Conservation (phyloP, 495 filamentous ascomycete genomes). For the Trichoderma erinaceum region DNA sequence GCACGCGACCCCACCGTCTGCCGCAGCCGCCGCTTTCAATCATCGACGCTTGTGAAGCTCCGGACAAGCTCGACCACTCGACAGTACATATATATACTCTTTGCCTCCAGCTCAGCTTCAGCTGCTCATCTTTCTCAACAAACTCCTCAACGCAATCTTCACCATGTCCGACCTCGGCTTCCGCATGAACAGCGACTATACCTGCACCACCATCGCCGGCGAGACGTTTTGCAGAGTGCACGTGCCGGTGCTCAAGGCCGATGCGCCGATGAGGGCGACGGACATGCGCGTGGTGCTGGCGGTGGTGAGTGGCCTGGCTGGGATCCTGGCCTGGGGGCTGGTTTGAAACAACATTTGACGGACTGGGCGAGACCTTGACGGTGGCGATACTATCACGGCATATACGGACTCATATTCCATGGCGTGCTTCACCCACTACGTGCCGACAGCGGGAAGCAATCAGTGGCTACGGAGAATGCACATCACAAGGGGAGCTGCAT, state of each 20-base stretch:
- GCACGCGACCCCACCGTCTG: no score
- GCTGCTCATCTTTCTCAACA: background rate
- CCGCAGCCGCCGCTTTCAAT: no score
- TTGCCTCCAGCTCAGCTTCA: background rate
- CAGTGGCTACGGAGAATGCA: no score
- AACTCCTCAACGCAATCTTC: background rate
- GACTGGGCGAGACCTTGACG: background rate
- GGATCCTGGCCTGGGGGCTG: conserved; percentile 6
- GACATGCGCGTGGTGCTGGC: conserved; percentile 7
- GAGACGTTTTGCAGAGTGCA: conserved; percentile 40
- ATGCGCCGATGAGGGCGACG: background rate
- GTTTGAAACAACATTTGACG: background rate
- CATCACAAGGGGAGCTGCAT: no score
- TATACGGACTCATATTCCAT: no score
- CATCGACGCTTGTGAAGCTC: no score
- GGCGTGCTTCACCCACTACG: no score
- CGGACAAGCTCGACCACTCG: background rate
- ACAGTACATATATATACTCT: conserved; percentile 2
- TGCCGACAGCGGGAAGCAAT: no score
- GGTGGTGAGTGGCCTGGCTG: background rate
- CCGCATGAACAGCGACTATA: conserved; percentile 39
- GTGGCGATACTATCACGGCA: background rate
- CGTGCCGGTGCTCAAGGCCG: conserved; percentile 34
- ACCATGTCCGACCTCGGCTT: conserved; percentile 19
- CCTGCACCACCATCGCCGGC: conserved; percentile 30